A percentile compares a stretch with the other conserved stretches of the same genome.
phyloP scores from a whole-genome alignment of 345 rosid genomes.

The Cardamine resedifolia region DNA sequence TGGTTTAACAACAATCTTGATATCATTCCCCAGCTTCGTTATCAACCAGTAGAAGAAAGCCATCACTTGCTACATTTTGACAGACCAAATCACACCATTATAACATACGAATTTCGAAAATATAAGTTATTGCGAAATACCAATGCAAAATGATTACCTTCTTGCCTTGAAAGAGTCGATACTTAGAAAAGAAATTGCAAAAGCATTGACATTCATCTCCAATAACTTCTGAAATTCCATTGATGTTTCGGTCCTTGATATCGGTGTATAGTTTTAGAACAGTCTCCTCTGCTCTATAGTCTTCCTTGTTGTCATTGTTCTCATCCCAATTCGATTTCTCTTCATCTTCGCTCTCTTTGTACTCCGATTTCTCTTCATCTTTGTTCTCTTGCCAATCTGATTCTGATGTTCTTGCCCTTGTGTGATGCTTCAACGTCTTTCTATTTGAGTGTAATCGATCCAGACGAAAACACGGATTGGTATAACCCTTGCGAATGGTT shows the following conservation, averaged over 20 bases:
- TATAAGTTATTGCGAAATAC: neutral
- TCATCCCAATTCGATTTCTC: neutral
- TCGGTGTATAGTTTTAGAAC: slow-evolving; percentile 60
- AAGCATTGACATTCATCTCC: slow-evolving; percentile 72
- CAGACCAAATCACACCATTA: neutral
- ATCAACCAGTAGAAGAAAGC: slow-evolving; percentile 59
- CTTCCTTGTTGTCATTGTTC: neutral
- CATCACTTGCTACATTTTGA: slow-evolving; percentile 67
- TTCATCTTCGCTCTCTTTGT: neutral
- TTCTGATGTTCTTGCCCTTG: slow-evolving; percentile 13
- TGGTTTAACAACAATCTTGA: slow-evolving; percentile 58
- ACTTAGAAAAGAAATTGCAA: slow-evolving; percentile 57
- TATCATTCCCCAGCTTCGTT: slow-evolving; percentile 49
- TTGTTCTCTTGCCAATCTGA: neutral
- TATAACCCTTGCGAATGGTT: neutral
- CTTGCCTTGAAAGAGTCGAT: slow-evolving; percentile 63
- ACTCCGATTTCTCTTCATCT: neutral
- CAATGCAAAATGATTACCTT: slow-evolving; percentile 43
- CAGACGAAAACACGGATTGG: neutral
- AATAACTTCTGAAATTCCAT: slow-evolving; percentile 54
- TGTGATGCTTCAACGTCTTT: slow-evolving; percentile 4
- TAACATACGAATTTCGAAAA: neutral
- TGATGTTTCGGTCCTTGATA: slow-evolving; percentile 47
- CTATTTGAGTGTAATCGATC: neutral
- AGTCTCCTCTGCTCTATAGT: slow-evolving; percentile 46